Percentiles rank a stretch among this genome's conserved stretches.
phyloP scores from a whole-genome alignment of 805 yeast species.

The Saturnispora bothae region DNA sequence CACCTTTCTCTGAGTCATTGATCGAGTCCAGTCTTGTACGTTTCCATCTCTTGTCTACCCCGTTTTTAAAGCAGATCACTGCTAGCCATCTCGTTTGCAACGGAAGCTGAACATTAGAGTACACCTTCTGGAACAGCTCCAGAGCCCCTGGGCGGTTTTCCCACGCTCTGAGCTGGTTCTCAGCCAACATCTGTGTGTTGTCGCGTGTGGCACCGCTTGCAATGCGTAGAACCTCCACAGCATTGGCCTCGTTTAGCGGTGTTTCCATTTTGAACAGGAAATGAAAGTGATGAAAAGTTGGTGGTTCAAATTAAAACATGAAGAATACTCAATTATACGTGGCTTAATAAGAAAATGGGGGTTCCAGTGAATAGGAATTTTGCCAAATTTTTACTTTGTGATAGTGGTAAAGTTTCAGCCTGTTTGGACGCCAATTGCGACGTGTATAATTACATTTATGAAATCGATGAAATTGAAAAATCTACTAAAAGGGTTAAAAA shows the following conservation, averaged over 20 bases:
- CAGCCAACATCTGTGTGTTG: constrained; percentile 51
- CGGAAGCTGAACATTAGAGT: constrained; percentile 47
- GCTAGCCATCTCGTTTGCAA: constrained; percentile 78
- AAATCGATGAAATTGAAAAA: too few relatives aligned
- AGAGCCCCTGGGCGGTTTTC: constrained; percentile 37
- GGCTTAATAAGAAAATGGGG: too few relatives aligned
- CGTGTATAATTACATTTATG: too few relatives aligned
- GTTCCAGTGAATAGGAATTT: too few relatives aligned
- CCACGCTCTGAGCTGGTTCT: constrained; percentile 60
- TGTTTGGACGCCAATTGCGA: too few relatives aligned
- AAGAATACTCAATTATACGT: too few relatives aligned
- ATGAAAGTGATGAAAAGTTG: too few relatives aligned
- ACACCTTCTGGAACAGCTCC: constrained; percentile 35
- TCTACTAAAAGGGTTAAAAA: too few relatives aligned
- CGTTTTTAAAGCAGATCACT: constrained; percentile 79
- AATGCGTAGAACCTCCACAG: constrained; percentile 32
- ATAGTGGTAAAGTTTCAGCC: too few relatives aligned
- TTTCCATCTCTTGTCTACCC: constrained; percentile 79
- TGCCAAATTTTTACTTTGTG: too few relatives aligned
- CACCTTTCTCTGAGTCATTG: constrained; percentile 55
- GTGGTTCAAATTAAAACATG: too few relatives aligned
- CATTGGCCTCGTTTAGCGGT: constrained; percentile 12
- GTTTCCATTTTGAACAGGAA: too few relatives aligned
- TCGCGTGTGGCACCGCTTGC: constrained; percentile 45
- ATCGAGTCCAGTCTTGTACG: constrained; percentile 44